Conservation (phyloP, 2,329 filamentous ascomycete genomes). For the Phoma herbarum region DNA sequence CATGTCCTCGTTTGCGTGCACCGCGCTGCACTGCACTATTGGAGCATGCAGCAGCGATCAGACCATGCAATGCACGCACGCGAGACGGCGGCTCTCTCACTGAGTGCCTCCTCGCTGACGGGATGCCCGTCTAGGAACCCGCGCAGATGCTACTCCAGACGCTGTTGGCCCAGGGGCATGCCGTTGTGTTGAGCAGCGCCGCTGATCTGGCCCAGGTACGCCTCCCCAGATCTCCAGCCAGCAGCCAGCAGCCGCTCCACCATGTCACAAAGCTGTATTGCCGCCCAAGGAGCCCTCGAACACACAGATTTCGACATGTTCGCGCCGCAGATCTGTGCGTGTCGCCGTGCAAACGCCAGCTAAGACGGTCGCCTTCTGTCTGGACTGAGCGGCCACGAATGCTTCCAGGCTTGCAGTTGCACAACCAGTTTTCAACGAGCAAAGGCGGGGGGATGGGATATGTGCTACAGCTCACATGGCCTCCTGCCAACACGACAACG, state of each 20-base stretch:
- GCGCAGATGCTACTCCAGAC: constrained; percentile 10
- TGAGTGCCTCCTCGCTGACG: constrained; percentile 4
- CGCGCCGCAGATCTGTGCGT: constrained; percentile 26
- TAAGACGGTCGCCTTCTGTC: constrained; percentile 19
- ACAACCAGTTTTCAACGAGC: constrained; percentile 26
- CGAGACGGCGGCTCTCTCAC: constrained; percentile 9
- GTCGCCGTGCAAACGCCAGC: constrained; percentile 23
- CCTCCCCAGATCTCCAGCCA: constrained; percentile 10
- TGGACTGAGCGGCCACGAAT: constrained; percentile 27
- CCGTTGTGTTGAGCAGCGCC: constrained; percentile 4
- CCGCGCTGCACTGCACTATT: constrained; percentile 12
- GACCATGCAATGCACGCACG: constrained; percentile 16
- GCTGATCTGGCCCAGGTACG: constrained; percentile 2
- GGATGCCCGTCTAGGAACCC: constrained; percentile 2
- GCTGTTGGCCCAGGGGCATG: constrained; percentile 1
- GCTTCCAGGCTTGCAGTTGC: constrained; percentile 26
- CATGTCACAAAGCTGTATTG: constrained; percentile 13
- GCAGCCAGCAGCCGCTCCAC: constrained; percentile 9
- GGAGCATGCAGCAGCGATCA: constrained; percentile 9
- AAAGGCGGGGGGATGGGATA: constrained; percentile 23
- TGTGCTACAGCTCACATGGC: constrained; percentile 29
- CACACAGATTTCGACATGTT: constrained; percentile 18
- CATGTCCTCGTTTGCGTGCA: background rate
- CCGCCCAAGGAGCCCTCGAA: constrained; percentile 17
- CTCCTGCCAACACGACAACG: constrained; percentile 40